Evolutionary conservation across 2,329 filamentous ascomycete genomes (phyloP), one percentile per base, ranked within the genome.

Genomic region (Phyllosticta citribraziliensis): DNA sequence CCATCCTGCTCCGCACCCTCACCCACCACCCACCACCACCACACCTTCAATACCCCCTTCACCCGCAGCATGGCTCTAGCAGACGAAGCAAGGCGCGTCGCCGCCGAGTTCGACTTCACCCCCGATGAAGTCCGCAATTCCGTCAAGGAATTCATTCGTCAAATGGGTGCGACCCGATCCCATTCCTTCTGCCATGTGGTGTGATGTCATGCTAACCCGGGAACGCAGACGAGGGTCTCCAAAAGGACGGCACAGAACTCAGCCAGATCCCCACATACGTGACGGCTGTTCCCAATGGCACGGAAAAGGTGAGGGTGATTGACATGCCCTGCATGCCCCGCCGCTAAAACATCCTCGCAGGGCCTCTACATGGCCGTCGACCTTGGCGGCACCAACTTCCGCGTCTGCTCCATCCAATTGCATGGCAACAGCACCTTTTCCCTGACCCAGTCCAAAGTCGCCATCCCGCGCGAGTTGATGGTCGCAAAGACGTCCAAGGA

Each of bases 201-300:
- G 40, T 47, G 40, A 47, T 24, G 51, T 35, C 22, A 35, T 52
- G 62, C 62, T 63, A 52, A 66, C 55, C 40, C 5, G 35, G 63
- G 51, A 25, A 9, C 58, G 27, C 67, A 92, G 89, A 88, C 66
- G 89, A 96, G 79, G 94, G 94, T 27, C 78, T 97, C 66, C 78
- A 84, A 63, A 85, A 87, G 69, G 85, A 92, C 68, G 87, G 87
- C 64, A 87, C 89, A 33, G 91, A 88, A 67, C 77, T 99, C 79
- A 93, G 89, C 77, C 94, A 97, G 78, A 97, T 99, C 70, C 94
- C 94, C 8, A 96, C 92, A 52, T 99, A 96, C 75, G 93, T 99
- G 66, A 97, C 94, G 1, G 88, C 85, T 40, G 92, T 97, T 27
- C 94, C 94, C 71, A 94, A 97, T 82, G 94, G 94, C 68, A 97